A percentile compares a stretch with the other conserved stretches of the same genome.
Conservation (phyloP, 345 rosid species). For the Acer negundo region DNA sequence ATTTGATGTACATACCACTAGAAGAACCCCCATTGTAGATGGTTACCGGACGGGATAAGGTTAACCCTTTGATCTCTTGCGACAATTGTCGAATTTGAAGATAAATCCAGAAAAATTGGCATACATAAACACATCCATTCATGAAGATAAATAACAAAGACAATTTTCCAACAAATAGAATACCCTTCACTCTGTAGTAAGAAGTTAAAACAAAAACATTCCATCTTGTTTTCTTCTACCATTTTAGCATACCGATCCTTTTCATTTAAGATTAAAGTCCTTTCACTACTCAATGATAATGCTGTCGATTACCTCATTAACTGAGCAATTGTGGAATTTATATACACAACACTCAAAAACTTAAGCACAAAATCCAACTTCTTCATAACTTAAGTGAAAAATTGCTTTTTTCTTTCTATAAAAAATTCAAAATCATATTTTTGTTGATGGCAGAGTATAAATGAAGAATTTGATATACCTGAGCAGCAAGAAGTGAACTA, state of each 20-base stretch:
- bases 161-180: not conserved
- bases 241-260: not conserved
- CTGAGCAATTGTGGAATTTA: not conserved
- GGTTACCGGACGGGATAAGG: slow-evolving; percentile 66
- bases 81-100: slow-evolving; percentile 79
- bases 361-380: not conserved
- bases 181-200: not conserved
- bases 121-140: slow-evolving; percentile 8
- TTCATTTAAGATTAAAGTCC: not conserved
- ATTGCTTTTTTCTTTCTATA: not conserved
- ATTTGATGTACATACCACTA: slow-evolving; percentile 37
- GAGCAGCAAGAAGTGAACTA: slow-evolving; percentile 65
- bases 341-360: not conserved
- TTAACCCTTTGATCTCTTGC: slow-evolving; percentile 83
- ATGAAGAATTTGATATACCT: slow-evolving; percentile 45
- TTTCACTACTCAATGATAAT: not conserved
- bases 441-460: not conserved
- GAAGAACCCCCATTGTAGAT: slow-evolving; percentile 69
- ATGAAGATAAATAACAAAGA: not conserved
- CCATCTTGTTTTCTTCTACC: not conserved
- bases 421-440: not conserved
- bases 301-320: not conserved
- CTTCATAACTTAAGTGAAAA: not conserved
- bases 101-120: slow-evolving; percentile 7
- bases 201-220: not conserved